Base-by-base conservation (phyloP, 176 grass and related monocot genomes). In the Oryza brachyantha region DNA sequence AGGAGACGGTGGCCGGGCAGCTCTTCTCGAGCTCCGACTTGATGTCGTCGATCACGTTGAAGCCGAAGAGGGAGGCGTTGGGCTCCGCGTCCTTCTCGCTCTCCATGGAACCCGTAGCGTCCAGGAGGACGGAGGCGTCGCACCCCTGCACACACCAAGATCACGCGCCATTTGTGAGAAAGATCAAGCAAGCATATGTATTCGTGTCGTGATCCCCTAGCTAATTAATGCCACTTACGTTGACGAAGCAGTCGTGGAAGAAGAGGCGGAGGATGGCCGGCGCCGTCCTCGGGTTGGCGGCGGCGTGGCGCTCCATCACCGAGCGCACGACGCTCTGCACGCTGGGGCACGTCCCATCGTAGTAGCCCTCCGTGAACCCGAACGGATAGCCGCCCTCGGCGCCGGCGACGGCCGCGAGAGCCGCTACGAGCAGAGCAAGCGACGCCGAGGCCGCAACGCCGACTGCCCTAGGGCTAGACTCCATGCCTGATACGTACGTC, bases 191-290 rank as follows among this genome's bases (percentile, higher is more conserved):
- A 22, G 50, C 17, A 55, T 50, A n/a, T n/a, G n/a, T n/a, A n/a
- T n/a, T n/a, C n/a, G n/a, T n/a, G n/a, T 19, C 5, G 13, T 50
- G 46, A 19, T 50, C 0, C 5, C 21, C 46, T 43, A 43, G 14
- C n/a, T n/a, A n/a, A n/a, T n/a, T n/a, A n/a, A n/a, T n/a, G n/a
- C n/a, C n/a, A 21, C 28, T 14, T 91, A 91, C 90, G 10, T 88
- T 85, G 64, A 92, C 82, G 50, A 92, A 96, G 79, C 93, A 96
- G 42, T 96, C 90, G 3, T 90, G 93, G 55, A 96, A 96, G 75
- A 96, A 86, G 84, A 96, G 93, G 29, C 93, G 85, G 10, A 96
- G 88, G 17, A 90, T 39, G 28, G 93, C 91, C 17, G 93, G 87
- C 1, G 83, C 88, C 76, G 90, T 79, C 21, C 21, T 8, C 21